Percentiles rank a stretch among this genome's conserved stretches.
Evolutionary conservation across 345 rosid species (phyloP).

Genomic region (Pistacia vera): DNA sequence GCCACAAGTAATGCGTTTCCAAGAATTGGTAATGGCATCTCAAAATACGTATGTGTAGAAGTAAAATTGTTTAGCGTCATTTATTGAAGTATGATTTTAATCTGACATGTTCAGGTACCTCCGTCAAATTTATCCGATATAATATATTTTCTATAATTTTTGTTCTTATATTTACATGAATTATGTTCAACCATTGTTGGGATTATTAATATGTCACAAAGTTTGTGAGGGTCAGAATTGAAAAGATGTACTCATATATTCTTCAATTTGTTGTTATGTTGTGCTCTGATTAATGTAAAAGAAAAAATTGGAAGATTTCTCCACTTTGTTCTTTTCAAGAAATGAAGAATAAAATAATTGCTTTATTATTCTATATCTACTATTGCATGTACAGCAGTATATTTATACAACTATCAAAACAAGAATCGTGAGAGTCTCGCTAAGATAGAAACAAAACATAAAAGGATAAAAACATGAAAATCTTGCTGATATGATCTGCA

Average conservation of each 20-base stretch:
- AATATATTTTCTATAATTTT: not conserved
- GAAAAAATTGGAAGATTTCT: too few species aligned
- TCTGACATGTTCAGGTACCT: not conserved
- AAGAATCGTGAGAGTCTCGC: too few species aligned
- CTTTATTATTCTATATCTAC: too few species aligned
- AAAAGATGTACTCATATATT: not conserved
- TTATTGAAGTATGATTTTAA: conserved; percentile 4
- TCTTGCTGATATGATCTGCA: too few species aligned
- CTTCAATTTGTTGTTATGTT: not conserved
- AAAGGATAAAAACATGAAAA: too few species aligned
- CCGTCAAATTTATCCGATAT: not conserved
- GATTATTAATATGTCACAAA: not conserved
- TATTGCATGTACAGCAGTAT: too few species aligned
- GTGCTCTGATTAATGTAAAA: not conserved
- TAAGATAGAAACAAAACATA: too few species aligned
- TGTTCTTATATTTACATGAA: not conserved
- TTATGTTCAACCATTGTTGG: not conserved
- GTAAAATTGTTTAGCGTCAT: not conserved
- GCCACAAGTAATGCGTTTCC: not conserved
- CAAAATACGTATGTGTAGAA: not conserved
- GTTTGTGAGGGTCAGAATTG: not conserved
- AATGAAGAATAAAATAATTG: too few species aligned
- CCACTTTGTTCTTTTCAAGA: too few species aligned
- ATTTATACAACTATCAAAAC: too few species aligned
- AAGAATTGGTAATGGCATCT: not conserved